Evolutionary conservation across 345 rosid species (phyloP).

Genomic region (Salix caprea): DNA sequence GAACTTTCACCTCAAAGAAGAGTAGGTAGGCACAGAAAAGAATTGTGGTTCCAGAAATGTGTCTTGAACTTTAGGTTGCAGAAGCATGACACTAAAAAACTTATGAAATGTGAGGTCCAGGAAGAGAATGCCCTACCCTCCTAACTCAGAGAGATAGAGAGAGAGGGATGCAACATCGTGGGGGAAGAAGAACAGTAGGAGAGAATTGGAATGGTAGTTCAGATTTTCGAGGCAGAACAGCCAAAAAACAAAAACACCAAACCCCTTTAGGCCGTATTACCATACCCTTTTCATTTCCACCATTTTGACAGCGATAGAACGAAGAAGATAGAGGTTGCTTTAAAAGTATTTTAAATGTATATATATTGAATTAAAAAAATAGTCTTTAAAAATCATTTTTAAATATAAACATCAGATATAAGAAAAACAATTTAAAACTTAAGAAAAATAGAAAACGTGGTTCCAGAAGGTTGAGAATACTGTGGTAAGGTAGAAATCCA

Average conservation of each 20-base stretch:
- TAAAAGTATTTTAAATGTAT: no score
- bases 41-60: neutral
- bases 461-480: neutral
- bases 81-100: neutral
- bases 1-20: neutral
- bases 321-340: neutral
- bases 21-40: neutral
- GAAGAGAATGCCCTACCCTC: neutral
- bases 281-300: neutral
- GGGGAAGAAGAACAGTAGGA: neutral
- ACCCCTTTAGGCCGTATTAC: neutral
- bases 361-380: no score
- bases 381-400: no score
- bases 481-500: neutral
- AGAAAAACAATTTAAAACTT: no score
- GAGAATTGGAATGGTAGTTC: constrained; percentile 5
- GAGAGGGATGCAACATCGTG: neutral
- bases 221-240: neutral
- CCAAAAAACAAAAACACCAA: neutral
- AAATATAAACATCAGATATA: no score
- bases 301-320: neutral
- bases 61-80: neutral
- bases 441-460: no score
- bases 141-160: neutral
- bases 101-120: neutral